Percentiles rank a stretch among this genome's conserved stretches.
phyloP scores from a whole-genome alignment of 2,329 filamentous ascomycete genomes.

The Phoma sp. region DNA sequence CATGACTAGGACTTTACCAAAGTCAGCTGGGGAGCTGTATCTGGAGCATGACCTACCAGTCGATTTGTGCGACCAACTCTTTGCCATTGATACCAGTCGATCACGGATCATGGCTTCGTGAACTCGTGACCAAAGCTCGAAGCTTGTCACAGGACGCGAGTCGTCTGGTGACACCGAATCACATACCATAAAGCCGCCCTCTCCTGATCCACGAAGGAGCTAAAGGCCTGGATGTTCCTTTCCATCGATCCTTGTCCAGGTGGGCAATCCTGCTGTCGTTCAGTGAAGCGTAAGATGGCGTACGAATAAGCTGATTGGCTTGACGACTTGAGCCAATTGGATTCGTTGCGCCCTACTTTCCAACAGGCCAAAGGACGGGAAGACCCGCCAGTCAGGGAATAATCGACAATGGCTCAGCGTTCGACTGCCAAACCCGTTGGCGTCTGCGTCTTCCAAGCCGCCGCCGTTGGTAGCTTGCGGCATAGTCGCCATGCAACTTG shows the following conservation, averaged over 20 bases:
- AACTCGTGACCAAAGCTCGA: slow-evolving; percentile 18
- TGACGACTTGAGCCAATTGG: slow-evolving; percentile 1
- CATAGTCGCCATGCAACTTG: slow-evolving; percentile 9
- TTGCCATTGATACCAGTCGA: not conserved
- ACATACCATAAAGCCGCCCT: slow-evolving; percentile 4
- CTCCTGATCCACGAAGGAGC: slow-evolving; percentile 1
- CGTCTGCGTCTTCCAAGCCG: slow-evolving; percentile 17
- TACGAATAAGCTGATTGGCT: slow-evolving; percentile 5
- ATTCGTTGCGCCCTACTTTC: not conserved
- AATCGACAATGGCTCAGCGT: slow-evolving; percentile 12
- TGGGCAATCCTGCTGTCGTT: not conserved
- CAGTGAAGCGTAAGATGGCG: slow-evolving; percentile 4
- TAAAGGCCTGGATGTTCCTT: not conserved
- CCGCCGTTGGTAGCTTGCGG: slow-evolving; percentile 15
- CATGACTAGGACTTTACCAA: slow-evolving; percentile 9
- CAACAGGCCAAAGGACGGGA: slow-evolving; percentile 11
- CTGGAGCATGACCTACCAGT: slow-evolving; percentile 9
- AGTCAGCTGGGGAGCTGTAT: slow-evolving; percentile 11
- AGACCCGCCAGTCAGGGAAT: slow-evolving; percentile 14
- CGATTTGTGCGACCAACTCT: not conserved
- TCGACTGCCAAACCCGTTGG: slow-evolving; percentile 11
- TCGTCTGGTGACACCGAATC: slow-evolving; percentile 8
- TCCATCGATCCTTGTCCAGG: not conserved
- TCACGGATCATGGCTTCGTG: not conserved
- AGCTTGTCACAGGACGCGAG: not conserved